Evolutionary conservation across 2,329 filamentous ascomycete genomes (phyloP), one percentile per base, ranked within the genome.

Genomic region (Aspergillus glaucus): DNA sequence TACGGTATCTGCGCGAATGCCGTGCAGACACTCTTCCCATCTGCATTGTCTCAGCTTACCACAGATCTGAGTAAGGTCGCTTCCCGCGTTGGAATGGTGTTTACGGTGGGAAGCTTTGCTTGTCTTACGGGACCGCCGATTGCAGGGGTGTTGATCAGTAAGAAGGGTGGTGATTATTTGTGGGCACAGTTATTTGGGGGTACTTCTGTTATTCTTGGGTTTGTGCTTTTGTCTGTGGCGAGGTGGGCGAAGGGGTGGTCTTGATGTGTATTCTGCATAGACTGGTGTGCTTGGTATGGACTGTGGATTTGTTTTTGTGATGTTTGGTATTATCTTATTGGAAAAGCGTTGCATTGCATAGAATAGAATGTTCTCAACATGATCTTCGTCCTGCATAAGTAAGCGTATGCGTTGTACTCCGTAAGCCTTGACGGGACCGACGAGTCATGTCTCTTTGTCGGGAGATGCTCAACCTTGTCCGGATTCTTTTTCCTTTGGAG

Each of bases 71-170:
- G 65, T 26, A 75, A 75, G 47, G 65, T 69, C 0, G 75, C 75
- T 0, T 70, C 72, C 2, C 61, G 75, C 14, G 72, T 75, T 53
- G 75, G 75, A 0, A 76, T 76, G 70, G 72, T 73, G 0, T 74
- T 77, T 48, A 67, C 65, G 0, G 64, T 76, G 22, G 68, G 75
- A 9, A 72, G 70, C 7, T 55, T 77, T 24, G 72, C 72, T 0
- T 67, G 64, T 15, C 59, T 77, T 36, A 72, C 71, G 3, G 75
- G 75, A 0, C 72, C 74, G 5, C 72, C 74, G 0, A 65, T 77
- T 50, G 74, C 73, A 1, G 75, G 75, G 3, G 71, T 71, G 1
- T 43, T 77, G 47, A 72, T 77, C 6, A 64, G 72, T 43, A 59
- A 55, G 8, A 55, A 62, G 21, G 60, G 64, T 10, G 75, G 74